Percentiles rank a stretch among this genome's conserved stretches.
These are phyloP conservation scores for Penicillium sp. DNA, from an alignment of 2,329 filamentous ascomycete genomes.

Conservation along the genomic window DNA sequence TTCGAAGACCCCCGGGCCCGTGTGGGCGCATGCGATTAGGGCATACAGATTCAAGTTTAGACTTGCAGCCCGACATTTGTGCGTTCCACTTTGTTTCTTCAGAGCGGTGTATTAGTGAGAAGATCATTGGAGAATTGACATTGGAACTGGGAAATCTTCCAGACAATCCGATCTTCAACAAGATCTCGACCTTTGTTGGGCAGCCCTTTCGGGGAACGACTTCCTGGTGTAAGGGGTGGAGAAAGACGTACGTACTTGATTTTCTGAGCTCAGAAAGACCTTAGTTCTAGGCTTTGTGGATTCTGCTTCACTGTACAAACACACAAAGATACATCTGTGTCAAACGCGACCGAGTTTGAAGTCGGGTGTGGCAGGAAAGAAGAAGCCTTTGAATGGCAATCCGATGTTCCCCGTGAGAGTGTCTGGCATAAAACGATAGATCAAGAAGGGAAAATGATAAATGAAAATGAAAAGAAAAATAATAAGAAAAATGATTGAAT, in stretches of 20 bases:
- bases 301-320: background rate
- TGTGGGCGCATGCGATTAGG: constrained; percentile 5
- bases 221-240: constrained; percentile 7
- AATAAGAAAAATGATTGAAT: background rate
- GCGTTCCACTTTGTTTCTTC: background rate
- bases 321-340: background rate
- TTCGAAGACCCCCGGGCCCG: background rate
- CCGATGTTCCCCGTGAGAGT: constrained; percentile 3
- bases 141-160: background rate
- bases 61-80: background rate
- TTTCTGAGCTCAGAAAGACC: background rate
- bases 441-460: background rate
- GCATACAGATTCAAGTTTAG: background rate
- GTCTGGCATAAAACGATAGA: background rate
- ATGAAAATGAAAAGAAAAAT: background rate
- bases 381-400: background rate
- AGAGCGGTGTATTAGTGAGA: constrained; percentile 11
- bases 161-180: constrained; percentile 15
- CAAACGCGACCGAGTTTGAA: background rate
- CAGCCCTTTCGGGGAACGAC: constrained; percentile 9
- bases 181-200: constrained; percentile 4
- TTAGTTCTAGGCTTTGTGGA: background rate
- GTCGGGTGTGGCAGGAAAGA: background rate
- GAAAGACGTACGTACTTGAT: background rate
- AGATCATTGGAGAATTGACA: constrained; percentile 2